Evolutionary conservation across 306 rosid species (phyloP).

Genomic region (Sicyos baderoa): DNA sequence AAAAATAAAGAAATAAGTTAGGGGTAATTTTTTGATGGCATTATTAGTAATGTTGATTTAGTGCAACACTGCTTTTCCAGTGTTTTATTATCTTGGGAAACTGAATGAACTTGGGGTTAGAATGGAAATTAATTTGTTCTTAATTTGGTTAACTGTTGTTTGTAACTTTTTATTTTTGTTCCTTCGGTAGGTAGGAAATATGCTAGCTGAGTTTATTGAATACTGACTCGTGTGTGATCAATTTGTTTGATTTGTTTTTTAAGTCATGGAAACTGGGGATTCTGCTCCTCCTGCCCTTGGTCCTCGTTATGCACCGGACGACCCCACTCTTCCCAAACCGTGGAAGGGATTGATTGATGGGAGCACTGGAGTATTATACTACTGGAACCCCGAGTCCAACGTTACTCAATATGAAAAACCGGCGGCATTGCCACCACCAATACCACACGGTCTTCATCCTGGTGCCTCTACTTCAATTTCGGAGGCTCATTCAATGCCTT

Average conservation of each 20-base stretch:
- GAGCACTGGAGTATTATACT: conserved; percentile 63
- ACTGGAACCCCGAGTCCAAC: conserved; percentile 96
- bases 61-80: background rate
- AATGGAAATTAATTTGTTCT: background rate
- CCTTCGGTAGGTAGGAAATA: background rate
- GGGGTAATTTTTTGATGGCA: background rate
- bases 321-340: conserved; percentile 79
- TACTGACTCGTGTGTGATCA: background rate
- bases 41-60: background rate
- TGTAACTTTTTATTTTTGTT: background rate
- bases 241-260: background rate
- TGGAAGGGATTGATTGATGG: conserved; percentile 99
- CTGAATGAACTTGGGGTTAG: background rate
- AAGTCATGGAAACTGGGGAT: conserved; percentile 63
- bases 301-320: conserved; percentile 92
- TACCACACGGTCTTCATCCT: conserved; percentile 40
- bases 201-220: background rate
- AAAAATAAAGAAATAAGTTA: too few relatives aligned
- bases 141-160: background rate
- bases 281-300: conserved; percentile 48
- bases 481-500: conserved; percentile 30
- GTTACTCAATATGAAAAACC: conserved; percentile 90
- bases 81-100: background rate
- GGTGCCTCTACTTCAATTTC: conserved; percentile 48
- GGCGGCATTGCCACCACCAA: conserved; percentile 35